Evolutionary conservation across 345 rosid species (phyloP).

Genomic region (Microthlaspi erraticum): DNA sequence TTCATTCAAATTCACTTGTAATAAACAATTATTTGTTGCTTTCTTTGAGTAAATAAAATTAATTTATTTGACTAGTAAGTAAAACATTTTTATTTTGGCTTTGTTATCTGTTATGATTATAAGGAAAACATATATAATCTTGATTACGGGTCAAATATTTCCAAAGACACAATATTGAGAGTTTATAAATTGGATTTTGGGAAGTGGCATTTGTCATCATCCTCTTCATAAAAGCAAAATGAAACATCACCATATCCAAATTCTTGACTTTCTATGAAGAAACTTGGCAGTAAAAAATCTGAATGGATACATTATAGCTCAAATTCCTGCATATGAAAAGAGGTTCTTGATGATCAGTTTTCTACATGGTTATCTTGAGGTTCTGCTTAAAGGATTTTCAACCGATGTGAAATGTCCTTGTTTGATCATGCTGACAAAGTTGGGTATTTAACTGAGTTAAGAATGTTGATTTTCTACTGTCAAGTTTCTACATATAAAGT

Average conservation of each 20-base stretch:
- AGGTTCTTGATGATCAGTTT: slow-evolving; percentile 70
- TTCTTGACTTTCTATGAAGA: slow-evolving; percentile 63
- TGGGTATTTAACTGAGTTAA: slow-evolving; percentile 61
- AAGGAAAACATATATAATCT: too few relatives aligned
- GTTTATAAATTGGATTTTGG: not conserved
- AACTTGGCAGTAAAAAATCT: slow-evolving; percentile 64
- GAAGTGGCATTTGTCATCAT: slow-evolving; percentile 56
- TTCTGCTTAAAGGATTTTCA: slow-evolving; percentile 51
- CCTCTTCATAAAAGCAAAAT: slow-evolving; percentile 61
- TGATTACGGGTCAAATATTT: not conserved
- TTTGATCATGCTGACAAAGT: slow-evolving; percentile 58
- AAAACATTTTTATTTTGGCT: too few relatives aligned
- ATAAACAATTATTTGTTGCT: too few relatives aligned
- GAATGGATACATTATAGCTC: slow-evolving; percentile 73
- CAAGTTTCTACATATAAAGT: slow-evolving; percentile 62
- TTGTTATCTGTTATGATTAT: too few relatives aligned
- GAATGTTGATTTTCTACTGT: slow-evolving; percentile 64
- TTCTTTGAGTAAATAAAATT: too few relatives aligned
- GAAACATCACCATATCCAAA: slow-evolving; percentile 71
- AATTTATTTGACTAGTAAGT: too few relatives aligned
- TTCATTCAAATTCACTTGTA: too few relatives aligned
- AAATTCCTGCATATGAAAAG: slow-evolving; percentile 77
- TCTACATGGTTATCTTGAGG: slow-evolving; percentile 63
- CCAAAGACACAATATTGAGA: not conserved
- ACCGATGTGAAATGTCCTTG: slow-evolving; percentile 45